Evolutionary conservation across 2,329 filamentous ascomycete genomes (phyloP), one percentile per base, ranked within the genome.

Genomic region (Epichloe typhina): DNA sequence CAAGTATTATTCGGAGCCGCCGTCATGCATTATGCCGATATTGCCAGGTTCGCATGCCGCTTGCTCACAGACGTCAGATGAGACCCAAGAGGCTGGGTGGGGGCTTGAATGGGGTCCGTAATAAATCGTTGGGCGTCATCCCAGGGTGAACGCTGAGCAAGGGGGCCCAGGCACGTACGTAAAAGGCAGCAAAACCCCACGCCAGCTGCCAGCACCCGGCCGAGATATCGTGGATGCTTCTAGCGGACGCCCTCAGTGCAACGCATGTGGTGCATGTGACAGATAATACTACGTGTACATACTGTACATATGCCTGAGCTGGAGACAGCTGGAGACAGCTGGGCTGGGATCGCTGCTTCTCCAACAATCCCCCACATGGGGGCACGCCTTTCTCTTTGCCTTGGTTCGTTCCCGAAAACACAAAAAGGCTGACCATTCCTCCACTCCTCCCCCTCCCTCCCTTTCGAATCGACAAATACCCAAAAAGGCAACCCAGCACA

Each of bases 251-350:
- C 15, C 44, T 38, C 36, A 38, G 19, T 39, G 36, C 17, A 15
- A 48, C 21, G 46, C 46, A 41, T 48, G 46, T 47, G 37, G 47
- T 41, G 47, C 47, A 49, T 49, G 47, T 49, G 47, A 49, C 33
- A 12, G 47, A 49, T 33, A 33, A 31, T 46, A 13, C 23, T 26
- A 8, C 4, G 3, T 26, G 7, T 26, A 17, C 17, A 17, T 2
- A 17, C 17, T 17, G 17, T 17, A 17, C 17, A 17, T 17, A 26
- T 31, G 17, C 15, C 37, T 39, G 35, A 26, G 45, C 15, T 31
- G 43, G 11, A 12, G 26, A 21, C 37, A 26, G 45, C 15, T 31
- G 43, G 11, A 12, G 26, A 21, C 37, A 8, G 37, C 13, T 38
- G 37, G 37, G 13, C 37, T 38, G 37, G 13, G 13, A 2, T 38